phyloP scores from a whole-genome alignment of 371 early-diverging fungal genomes.

The Mortierella sp. region DNA sequence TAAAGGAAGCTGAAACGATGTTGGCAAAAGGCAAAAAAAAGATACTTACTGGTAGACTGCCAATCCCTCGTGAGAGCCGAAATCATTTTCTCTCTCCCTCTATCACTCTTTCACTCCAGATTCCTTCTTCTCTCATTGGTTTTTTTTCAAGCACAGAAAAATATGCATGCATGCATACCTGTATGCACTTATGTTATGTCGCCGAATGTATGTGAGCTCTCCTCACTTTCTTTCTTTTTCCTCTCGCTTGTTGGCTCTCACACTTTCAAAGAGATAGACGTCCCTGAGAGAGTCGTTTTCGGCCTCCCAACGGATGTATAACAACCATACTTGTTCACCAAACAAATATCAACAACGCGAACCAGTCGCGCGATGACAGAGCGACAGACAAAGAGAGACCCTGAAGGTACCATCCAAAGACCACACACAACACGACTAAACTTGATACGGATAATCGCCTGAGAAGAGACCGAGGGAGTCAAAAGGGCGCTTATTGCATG shows the following conservation, averaged over 20 bases:
- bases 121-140: neutral
- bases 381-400: neutral
- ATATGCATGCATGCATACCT: constrained; percentile 2
- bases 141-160: neutral
- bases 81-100: neutral
- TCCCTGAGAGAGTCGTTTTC: constrained; percentile 4
- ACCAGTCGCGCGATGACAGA: neutral
- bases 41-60: neutral
- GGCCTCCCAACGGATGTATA: neutral
- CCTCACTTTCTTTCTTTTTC: neutral
- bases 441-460: neutral
- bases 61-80: constrained; percentile 5
- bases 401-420: neutral
- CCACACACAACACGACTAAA: neutral
- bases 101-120: constrained; percentile 1
- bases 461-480: neutral
- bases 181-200: neutral
- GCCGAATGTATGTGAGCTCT: constrained; percentile 2
- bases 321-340: neutral
- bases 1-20: neutral
- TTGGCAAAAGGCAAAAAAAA: neutral
- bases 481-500: neutral
- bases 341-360: neutral
- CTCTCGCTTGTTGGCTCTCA: neutral
- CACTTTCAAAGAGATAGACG: neutral